Evolutionary conservation across 306 rosid species (phyloP), one percentile per base, ranked within the genome.

Genomic region (Comarum palustre): DNA sequence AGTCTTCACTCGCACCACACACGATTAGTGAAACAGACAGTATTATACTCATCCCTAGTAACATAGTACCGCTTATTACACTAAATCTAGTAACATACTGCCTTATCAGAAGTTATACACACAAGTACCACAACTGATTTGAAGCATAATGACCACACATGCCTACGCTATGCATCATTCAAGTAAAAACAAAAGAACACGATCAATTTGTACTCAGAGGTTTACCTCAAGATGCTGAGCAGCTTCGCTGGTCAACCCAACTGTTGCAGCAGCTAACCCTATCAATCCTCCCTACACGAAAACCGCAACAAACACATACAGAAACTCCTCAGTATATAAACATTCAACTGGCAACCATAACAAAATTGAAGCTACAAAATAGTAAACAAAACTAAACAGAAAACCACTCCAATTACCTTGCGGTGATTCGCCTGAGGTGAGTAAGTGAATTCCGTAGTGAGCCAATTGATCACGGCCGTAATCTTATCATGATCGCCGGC

Each of bases 261-360:
- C 99, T n/a, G 97, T 91, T n/a, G 92, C 96, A 77, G 99, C 99
- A 67, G 97, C 99, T 74, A 95, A 86, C 73, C 97, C 99, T 69
- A 95, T 91, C 91, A 95, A 83, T 78, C 99, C 99, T 71, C 99
- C 99, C 99, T 94, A 75, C 76, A 78, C 17, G 54, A 57, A 62
- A 62, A 60, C 15, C 12, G 41, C 38, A 73, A 25, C 12, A 48
- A 45, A 43, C 41, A 47, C 17, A 42, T 29, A 55, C 17, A 64
- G 50, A 70, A 34, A 31, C 22, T 36, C 46, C 38, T 34, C 38
- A 45, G 74, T 70, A 19, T 20, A 8, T 25, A 46, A 71, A 75
- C 67, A 25, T 41, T 19, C 29, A 31, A 60, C 17, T 4, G 8
- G 16, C 32, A 57, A 51, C 57, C 57, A 24, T 12, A 68, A 64